These are phyloP conservation scores for Quercus phellos DNA, from an alignment of 331 rosid genomes.

Conservation along the genomic window DNA sequence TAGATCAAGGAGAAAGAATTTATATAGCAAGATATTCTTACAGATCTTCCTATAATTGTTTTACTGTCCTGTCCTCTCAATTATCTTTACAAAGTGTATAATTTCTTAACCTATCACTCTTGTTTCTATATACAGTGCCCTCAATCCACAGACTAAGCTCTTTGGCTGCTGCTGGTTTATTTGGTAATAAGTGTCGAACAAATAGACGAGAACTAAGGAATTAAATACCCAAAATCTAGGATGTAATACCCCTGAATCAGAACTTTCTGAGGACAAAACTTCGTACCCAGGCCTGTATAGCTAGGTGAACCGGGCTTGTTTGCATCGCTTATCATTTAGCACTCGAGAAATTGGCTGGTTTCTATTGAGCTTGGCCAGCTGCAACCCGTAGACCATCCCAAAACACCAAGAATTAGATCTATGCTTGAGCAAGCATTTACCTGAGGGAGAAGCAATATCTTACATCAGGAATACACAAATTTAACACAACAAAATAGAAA, in stretches of 20 bases:
- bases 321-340: slow-evolving; percentile 36
- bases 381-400: slow-evolving; percentile 99
- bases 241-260: slow-evolving; percentile 11
- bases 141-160: slow-evolving; percentile 35
- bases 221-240: slow-evolving; percentile 28
- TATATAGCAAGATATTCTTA: slow-evolving; percentile 19
- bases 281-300: slow-evolving; percentile 41
- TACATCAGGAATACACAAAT: slow-evolving; percentile 18
- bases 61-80: slow-evolving; percentile 30
- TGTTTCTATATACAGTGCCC: slow-evolving; percentile 63
- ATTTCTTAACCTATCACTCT: slow-evolving; percentile 53
- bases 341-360: slow-evolving; percentile 42
- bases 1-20: not conserved
- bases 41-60: slow-evolving; percentile 17
- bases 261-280: slow-evolving; percentile 71
- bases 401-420: slow-evolving; percentile 67
- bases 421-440: slow-evolving; percentile 58
- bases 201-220: slow-evolving; percentile 39
- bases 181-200: slow-evolving; percentile 38
- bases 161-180: slow-evolving; percentile 48
- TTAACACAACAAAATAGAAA: not conserved
- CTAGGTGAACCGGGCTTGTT: slow-evolving; percentile 21
- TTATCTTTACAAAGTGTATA: slow-evolving; percentile 46
- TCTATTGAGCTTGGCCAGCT: slow-evolving; percentile 76
- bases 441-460: slow-evolving; percentile 35